A percentile compares a stretch with the other conserved stretches of the same genome.
Evolutionary conservation across 2,329 filamentous ascomycete genomes (phyloP).

Genomic region (Cryphonectria radicalis): DNA sequence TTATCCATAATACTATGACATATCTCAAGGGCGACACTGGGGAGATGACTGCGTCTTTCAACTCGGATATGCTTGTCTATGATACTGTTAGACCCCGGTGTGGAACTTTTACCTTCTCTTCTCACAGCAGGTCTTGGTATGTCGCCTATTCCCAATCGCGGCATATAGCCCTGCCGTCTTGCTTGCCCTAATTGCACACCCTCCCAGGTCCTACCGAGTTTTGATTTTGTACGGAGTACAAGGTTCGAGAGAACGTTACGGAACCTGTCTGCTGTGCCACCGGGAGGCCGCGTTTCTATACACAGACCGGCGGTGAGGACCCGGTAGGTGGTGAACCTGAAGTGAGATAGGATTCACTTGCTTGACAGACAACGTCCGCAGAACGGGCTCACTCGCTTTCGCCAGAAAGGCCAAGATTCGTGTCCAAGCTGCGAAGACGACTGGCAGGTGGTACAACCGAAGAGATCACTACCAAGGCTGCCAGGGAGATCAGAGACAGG

Average conservation of each 20-base stretch:
- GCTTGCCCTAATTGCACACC: not conserved
- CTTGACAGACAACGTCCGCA: conserved; percentile 15
- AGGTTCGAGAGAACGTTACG: conserved; percentile 3
- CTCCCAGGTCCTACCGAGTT: conserved; percentile 11
- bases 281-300: conserved; percentile 18
- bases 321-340: conserved; percentile 5
- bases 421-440: conserved; percentile 9
- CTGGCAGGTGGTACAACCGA: conserved; percentile 5
- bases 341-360: conserved; percentile 19
- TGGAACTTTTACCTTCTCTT: not conserved
- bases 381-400: conserved; percentile 13
- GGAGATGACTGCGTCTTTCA: not conserved
- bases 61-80: not conserved
- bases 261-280: conserved; percentile 29
- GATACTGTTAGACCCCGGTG: not conserved
- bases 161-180: conserved; percentile 1
- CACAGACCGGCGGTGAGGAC: conserved; percentile 29
- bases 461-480: not conserved
- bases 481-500: conserved; percentile 7
- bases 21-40: not conserved
- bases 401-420: conserved; percentile 17
- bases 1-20: conserved; percentile 15
- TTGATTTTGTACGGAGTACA: conserved; percentile 10
- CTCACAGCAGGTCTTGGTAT: not conserved
- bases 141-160: not conserved